Conservation (phyloP, 495 filamentous ascomycete species). For the Terfezia claveryi region DNA sequence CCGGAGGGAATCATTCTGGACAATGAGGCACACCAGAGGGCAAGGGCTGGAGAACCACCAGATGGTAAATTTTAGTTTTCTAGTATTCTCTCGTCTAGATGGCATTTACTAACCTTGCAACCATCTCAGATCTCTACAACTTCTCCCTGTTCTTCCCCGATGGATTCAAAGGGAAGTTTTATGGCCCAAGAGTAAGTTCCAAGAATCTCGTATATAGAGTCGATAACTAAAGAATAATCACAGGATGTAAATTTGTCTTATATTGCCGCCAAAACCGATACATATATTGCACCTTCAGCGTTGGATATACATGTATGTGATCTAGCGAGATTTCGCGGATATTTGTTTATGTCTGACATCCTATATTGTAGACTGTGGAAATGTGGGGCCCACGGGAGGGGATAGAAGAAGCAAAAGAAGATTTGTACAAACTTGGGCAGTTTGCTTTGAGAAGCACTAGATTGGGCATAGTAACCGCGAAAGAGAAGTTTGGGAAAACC, state of each 20-base stretch:
- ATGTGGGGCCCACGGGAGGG: constrained; percentile 16
- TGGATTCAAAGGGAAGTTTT: background rate
- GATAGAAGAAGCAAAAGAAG: constrained; percentile 7
- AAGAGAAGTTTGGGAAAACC: constrained; percentile 7
- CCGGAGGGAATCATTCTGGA: background rate
- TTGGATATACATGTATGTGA: background rate
- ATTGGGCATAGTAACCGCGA: background rate
- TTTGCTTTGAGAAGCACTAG: constrained; percentile 9
- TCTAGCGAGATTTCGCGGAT: no score
- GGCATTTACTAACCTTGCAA: background rate
- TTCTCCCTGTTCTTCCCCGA: background rate
- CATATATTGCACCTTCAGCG: constrained; percentile 5
- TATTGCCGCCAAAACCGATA: constrained; percentile 6
- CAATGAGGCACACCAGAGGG: background rate
- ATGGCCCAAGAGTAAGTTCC: background rate
- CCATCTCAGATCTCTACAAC: background rate
- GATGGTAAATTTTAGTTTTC: background rate
- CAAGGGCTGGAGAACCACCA: background rate
- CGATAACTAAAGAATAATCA: background rate
- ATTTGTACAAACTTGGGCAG: constrained; percentile 9
- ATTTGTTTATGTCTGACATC: no score
- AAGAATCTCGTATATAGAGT: background rate
- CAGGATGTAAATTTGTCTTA: background rate
- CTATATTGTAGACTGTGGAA: background rate
- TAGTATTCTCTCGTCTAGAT: background rate